Conservation (phyloP, 345 rosid species). For the Citrus medica region DNA sequence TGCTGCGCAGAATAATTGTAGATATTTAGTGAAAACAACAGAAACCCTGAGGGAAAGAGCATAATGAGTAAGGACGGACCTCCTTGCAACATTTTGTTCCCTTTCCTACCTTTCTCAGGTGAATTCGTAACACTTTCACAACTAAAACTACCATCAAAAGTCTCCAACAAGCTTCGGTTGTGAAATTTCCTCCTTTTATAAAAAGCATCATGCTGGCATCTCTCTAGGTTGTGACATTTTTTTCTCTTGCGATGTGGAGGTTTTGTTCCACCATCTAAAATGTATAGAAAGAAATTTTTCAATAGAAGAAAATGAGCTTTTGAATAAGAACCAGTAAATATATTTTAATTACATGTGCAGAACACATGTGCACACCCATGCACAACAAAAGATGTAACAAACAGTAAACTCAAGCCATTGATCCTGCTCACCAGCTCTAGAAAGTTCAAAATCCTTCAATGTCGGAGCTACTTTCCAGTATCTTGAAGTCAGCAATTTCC, state of each 20-base stretch:
- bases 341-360: not conserved
- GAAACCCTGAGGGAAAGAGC: not conserved
- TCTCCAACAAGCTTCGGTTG: conserved; percentile 43
- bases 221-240: conserved; percentile 35
- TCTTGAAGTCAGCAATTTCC: conserved; percentile 56
- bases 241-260: conserved; percentile 63
- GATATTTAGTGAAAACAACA: conserved; percentile 22
- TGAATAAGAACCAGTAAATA: not conserved
- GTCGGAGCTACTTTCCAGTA: conserved; percentile 67
- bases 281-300: conserved; percentile 8
- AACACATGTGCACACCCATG: not conserved
- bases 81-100: conserved; percentile 32
- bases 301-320: conserved; percentile 8
- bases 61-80: conserved; percentile 31
- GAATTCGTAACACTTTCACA: conserved; percentile 84
- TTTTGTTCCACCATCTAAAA: conserved; percentile 52
- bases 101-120: conserved; percentile 41
- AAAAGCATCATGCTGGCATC: conserved; percentile 41
- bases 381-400: not conserved
- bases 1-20: conserved; percentile 31
- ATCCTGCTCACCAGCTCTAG: conserved; percentile 54
- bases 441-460: conserved; percentile 49
- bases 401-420: conserved; percentile 1
- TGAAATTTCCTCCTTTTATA: conserved; percentile 65
- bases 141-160: conserved; percentile 75